phyloP scores from a whole-genome alignment of 1,284 basidiomycete species.

The Butyriboletus appendiculatus region DNA sequence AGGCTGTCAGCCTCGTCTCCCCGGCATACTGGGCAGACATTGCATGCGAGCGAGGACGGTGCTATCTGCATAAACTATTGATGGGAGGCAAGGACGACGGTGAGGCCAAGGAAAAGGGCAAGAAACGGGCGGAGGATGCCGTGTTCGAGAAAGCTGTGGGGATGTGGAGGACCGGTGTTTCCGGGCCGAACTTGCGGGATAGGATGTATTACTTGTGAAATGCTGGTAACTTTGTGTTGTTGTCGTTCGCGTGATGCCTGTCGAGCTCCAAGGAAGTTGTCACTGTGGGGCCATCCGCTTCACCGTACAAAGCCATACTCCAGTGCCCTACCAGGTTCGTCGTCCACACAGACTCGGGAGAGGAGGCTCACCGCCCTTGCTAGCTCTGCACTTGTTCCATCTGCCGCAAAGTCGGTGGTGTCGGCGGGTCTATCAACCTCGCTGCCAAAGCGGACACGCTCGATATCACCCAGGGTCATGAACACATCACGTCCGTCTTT shows the following conservation, averaged over 20 bases:
- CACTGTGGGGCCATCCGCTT: constrained; percentile 62
- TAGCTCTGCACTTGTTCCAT: constrained; percentile 63
- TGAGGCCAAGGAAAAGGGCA: constrained; percentile 3
- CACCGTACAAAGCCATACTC: constrained; percentile 52
- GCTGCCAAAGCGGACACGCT: constrained; percentile 50
- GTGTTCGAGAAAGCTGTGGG: constrained; percentile 50
- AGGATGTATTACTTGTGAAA: constrained; percentile 74
- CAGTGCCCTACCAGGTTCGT: constrained; percentile 58
- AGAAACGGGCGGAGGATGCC: constrained; percentile 3
- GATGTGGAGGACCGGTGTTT: constrained; percentile 61
- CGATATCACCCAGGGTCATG: constrained; percentile 48
- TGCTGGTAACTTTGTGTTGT: background rate
- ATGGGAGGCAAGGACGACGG: constrained; percentile 38
- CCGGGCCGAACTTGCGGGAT: constrained; percentile 48
- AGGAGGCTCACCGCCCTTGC: background rate
- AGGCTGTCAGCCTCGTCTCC: constrained; percentile 76
- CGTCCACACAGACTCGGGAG: background rate
- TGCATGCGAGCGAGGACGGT: constrained; percentile 76
- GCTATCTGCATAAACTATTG: constrained; percentile 68
- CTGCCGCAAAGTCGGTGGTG: constrained; percentile 63
- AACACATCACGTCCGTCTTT: constrained; percentile 46
- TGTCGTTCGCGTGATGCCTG: constrained; percentile 33
- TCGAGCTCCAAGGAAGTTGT: constrained; percentile 57
- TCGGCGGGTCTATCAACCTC: constrained; percentile 60
- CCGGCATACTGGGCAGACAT: constrained; percentile 78